Percentiles rank a stretch among this genome's conserved stretches.
These are phyloP conservation scores for Carpinus fangiana DNA, from an alignment of 306 rosid genomes.

Conservation along the genomic window DNA sequence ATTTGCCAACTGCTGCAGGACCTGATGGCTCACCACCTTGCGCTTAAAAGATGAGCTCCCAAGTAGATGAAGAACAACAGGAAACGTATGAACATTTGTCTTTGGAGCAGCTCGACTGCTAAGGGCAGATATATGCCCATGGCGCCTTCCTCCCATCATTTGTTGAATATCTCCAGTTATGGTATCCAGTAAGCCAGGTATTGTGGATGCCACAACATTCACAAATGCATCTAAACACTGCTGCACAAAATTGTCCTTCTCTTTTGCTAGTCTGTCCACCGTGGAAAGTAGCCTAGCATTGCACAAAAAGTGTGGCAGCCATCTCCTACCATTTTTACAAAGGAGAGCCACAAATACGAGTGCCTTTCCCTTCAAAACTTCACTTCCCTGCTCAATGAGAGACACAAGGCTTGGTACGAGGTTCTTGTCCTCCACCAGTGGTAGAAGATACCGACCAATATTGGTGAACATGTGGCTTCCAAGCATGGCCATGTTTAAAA, in stretches of 20 bases:
- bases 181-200: constrained; percentile 80
- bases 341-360: constrained; percentile 84
- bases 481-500: constrained; percentile 81
- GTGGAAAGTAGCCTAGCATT: constrained; percentile 78
- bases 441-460: constrained; percentile 70
- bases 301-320: constrained; percentile 93
- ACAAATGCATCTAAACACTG: constrained; percentile 80
- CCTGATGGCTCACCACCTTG: constrained; percentile 71
- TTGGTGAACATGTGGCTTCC: constrained; percentile 79
- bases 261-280: constrained; percentile 90
- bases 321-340: constrained; percentile 79
- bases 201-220: constrained; percentile 66
- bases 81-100: constrained; percentile 76
- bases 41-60: constrained; percentile 81
- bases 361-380: constrained; percentile 86
- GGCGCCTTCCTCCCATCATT: constrained; percentile 91
- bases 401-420: constrained; percentile 71
- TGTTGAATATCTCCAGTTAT: constrained; percentile 84
- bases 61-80: constrained; percentile 94
- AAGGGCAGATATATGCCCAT: constrained; percentile 74
- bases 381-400: constrained; percentile 89
- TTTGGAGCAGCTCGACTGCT: constrained; percentile 76
- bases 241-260: constrained; percentile 74
- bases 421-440: constrained; percentile 81
- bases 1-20: constrained; percentile 79